Conservation (phyloP, 208 protist genomes). For the Acanthamoeba healyi region DNA sequence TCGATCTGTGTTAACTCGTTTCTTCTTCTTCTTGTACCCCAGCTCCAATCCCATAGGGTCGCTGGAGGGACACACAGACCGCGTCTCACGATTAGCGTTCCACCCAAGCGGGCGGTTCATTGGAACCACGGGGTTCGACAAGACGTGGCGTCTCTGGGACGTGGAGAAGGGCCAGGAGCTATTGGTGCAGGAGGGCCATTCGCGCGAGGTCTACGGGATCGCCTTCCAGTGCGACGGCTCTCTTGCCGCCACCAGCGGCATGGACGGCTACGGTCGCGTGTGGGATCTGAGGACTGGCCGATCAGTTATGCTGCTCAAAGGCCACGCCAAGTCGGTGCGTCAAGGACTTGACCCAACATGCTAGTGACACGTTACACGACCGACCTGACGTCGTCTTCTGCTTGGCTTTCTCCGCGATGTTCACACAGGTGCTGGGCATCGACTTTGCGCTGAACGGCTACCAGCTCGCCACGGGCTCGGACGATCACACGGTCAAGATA, state of each 20-base stretch:
- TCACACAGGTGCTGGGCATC: slow-evolving; percentile 78
- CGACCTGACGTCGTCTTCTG: no score
- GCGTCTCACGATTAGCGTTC: slow-evolving; percentile 83
- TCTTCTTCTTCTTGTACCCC: not conserved
- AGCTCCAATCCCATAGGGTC: slow-evolving; percentile 48
- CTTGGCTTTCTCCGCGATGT: not conserved
- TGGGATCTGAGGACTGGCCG: slow-evolving; percentile 88
- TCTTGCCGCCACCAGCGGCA: slow-evolving; percentile 76
- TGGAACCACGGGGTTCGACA: slow-evolving; percentile 82
- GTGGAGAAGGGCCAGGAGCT: slow-evolving; percentile 76
- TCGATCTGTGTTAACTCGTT: not conserved
- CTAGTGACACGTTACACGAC: no score
- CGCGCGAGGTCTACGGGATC: slow-evolving; percentile 83
- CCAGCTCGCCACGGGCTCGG: slow-evolving; percentile 80
- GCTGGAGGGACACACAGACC: slow-evolving; percentile 78
- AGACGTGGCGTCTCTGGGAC: slow-evolving; percentile 89
- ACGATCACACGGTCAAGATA: slow-evolving; percentile 86
- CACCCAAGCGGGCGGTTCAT: slow-evolving; percentile 84
- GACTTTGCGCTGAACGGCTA: slow-evolving; percentile 87
- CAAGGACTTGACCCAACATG: no score
- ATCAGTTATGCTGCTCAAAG: slow-evolving; percentile 80
- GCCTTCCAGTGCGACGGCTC: slow-evolving; percentile 89
- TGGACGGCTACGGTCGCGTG: slow-evolving; percentile 83
- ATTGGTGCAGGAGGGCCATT: slow-evolving; percentile 89
- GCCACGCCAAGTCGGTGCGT: slow-evolving; percentile 83